phyloP scores from a whole-genome alignment of 2,329 filamentous ascomycete species.

The Tolypocladium cylindrosporum region DNA sequence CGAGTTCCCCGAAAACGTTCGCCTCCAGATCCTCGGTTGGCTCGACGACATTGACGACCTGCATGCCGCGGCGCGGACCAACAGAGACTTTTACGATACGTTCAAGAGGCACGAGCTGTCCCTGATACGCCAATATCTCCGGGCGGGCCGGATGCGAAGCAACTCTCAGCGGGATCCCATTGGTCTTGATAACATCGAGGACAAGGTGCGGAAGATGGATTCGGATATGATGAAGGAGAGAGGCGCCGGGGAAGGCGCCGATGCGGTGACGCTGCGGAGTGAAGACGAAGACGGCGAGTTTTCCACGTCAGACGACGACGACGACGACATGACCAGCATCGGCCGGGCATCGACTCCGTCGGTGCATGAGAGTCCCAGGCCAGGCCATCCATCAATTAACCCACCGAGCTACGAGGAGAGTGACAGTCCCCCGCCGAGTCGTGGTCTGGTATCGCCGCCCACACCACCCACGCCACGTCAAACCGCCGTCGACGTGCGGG shows the following conservation, averaged over 20 bases:
- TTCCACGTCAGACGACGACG: conserved; percentile 2
- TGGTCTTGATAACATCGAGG: conserved; percentile 16
- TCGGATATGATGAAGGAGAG: conserved; percentile 19
- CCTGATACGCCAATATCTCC: conserved; percentile 25
- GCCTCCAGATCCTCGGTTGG: conserved; percentile 28
- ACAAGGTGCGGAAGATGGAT: conserved; percentile 22
- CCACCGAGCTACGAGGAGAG: background rate
- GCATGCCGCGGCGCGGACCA: conserved; percentile 30
- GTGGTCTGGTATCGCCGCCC: background rate
- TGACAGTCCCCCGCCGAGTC: background rate
- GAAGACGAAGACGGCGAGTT: conserved; percentile 15
- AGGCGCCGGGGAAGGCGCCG: conserved; percentile 13
- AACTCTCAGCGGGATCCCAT: background rate
- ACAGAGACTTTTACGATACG: conserved; percentile 30
- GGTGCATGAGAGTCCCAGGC: background rate
- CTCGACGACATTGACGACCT: conserved; percentile 31
- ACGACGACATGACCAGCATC: conserved; percentile 4
- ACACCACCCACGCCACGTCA: conserved; percentile 9
- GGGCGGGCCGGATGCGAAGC: conserved; percentile 12
- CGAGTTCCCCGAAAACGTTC: conserved; percentile 25
- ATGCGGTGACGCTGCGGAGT: conserved; percentile 18
- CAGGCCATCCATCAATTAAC: background rate
- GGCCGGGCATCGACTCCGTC: conserved; percentile 8
- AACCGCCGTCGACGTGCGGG: conserved; percentile 3
- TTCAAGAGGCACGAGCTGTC: conserved; percentile 33